Percentiles rank a stretch among this genome's conserved stretches.
Evolutionary conservation across 768 basidiomycete species (phyloP).

Genomic region (Trametes maxima): DNA sequence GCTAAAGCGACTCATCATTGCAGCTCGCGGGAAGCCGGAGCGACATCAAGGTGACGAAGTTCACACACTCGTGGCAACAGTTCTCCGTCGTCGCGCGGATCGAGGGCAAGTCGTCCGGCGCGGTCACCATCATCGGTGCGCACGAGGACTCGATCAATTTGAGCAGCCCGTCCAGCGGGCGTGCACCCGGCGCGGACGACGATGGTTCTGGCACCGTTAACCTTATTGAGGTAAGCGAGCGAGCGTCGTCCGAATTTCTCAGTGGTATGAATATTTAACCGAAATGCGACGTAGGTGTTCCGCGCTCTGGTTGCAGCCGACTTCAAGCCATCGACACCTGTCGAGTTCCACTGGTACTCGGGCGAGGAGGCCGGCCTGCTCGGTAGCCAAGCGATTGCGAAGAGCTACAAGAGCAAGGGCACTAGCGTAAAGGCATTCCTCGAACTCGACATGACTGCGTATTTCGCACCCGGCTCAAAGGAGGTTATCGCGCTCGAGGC

Average conservation of each 20-base stretch:
- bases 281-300: slow-evolving; percentile 25
- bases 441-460: slow-evolving; percentile 42
- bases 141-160: slow-evolving; percentile 34
- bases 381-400: slow-evolving; percentile 50
- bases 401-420: slow-evolving; percentile 42
- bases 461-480: slow-evolving; percentile 23
- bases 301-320: slow-evolving; percentile 43
- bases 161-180: slow-evolving; percentile 15
- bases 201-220: slow-evolving; percentile 50
- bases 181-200: slow-evolving; percentile 43
- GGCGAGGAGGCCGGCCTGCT: slow-evolving; percentile 41
- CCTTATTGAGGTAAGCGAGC: slow-evolving; percentile 41
- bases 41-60: slow-evolving; percentile 33
- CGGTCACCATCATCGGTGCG: slow-evolving; percentile 34
- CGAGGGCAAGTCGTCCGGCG: slow-evolving; percentile 26
- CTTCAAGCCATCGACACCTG: slow-evolving; percentile 44
- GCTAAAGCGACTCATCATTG: background rate
- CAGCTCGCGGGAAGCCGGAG: slow-evolving; percentile 6
- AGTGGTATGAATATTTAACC: background rate
- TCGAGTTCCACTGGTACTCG: slow-evolving; percentile 55
- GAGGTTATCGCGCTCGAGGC: slow-evolving; percentile 14
- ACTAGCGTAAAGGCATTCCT: slow-evolving; percentile 38
- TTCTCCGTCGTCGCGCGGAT: slow-evolving; percentile 37
- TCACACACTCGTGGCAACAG: slow-evolving; percentile 43
- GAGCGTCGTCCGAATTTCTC: background rate